These are phyloP conservation scores for Cercospora sp. DNA, from an alignment of 2,329 filamentous ascomycete species.

Conservation along the genomic window DNA sequence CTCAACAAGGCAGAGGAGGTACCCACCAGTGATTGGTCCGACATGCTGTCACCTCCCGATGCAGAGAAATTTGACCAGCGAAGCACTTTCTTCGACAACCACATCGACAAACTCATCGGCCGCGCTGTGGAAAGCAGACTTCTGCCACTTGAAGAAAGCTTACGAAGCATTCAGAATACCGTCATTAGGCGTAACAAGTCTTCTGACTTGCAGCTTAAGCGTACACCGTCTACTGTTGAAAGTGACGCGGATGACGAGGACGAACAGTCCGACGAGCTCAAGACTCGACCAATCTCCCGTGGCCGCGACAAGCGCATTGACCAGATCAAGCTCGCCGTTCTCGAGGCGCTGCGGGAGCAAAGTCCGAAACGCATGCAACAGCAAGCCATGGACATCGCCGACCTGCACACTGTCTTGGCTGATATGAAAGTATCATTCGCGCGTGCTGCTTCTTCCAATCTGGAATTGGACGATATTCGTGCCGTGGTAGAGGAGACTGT, in stretches of 20 bases:
- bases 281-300: slow-evolving; percentile 71
- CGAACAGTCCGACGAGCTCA: slow-evolving; percentile 60
- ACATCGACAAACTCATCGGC: slow-evolving; percentile 83
- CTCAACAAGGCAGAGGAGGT: slow-evolving; percentile 64
- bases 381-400: slow-evolving; percentile 35
- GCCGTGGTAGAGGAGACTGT: slow-evolving; percentile 40
- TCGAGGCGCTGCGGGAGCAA: slow-evolving; percentile 61
- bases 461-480: slow-evolving; percentile 48
- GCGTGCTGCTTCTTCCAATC: slow-evolving; percentile 46
- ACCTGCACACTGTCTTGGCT: slow-evolving; percentile 50
- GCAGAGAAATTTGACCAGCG: slow-evolving; percentile 79
- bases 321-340: slow-evolving; percentile 63
- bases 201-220: slow-evolving; percentile 46
- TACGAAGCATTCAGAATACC: slow-evolving; percentile 67
- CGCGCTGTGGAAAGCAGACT: slow-evolving; percentile 73
- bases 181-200: slow-evolving; percentile 56
- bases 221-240: slow-evolving; percentile 57
- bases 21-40: slow-evolving; percentile 88
- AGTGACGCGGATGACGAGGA: slow-evolving; percentile 94
- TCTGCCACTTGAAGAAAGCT: slow-evolving; percentile 75
- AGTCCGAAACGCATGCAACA: slow-evolving; percentile 30
- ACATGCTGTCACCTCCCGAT: slow-evolving; percentile 76
- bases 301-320: slow-evolving; percentile 76
- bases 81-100: slow-evolving; percentile 85
- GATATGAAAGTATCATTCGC: slow-evolving; percentile 52